These are phyloP conservation scores for Leishmania arabica DNA, from an alignment of 208 protist genomes.

Conservation along the genomic window DNA sequence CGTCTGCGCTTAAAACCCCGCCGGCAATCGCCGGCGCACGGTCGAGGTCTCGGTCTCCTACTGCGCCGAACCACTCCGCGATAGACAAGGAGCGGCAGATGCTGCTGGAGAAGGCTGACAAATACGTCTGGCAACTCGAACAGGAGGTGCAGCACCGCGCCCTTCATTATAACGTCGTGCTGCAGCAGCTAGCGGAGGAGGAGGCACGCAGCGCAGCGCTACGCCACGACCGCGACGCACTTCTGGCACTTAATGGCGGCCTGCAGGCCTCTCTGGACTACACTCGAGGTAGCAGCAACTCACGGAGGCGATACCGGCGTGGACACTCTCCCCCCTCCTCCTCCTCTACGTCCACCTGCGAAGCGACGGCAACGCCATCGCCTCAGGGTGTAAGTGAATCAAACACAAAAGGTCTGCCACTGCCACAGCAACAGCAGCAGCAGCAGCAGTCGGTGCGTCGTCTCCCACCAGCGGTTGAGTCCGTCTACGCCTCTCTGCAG, in stretches of 20 bases:
- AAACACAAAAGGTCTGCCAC: background rate
- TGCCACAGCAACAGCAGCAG: background rate
- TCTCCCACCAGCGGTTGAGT: constrained; percentile 25
- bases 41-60: background rate
- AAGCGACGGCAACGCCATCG: background rate
- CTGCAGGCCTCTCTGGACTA: constrained; percentile 35
- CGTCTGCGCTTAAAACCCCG: constrained; percentile 2
- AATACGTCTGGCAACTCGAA: constrained; percentile 58
- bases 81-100: constrained; percentile 32
- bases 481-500: constrained; percentile 28
- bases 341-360: background rate
- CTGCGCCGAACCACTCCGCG: constrained; percentile 10
- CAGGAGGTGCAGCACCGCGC: constrained; percentile 58
- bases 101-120: constrained; percentile 52
- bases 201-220: constrained; percentile 37
- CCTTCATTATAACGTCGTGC: constrained; percentile 43
- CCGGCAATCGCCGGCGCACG: background rate
- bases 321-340: background rate
- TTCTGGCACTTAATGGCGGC: constrained; percentile 45
- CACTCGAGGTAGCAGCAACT: background rate
- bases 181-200: constrained; percentile 55
- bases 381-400: background rate
- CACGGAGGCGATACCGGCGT: background rate
- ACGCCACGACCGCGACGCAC: constrained; percentile 52
- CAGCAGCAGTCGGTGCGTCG: background rate